Evolutionary conservation across 176 grass and related monocot species (phyloP).

Genomic region (Oryza australiensis): DNA sequence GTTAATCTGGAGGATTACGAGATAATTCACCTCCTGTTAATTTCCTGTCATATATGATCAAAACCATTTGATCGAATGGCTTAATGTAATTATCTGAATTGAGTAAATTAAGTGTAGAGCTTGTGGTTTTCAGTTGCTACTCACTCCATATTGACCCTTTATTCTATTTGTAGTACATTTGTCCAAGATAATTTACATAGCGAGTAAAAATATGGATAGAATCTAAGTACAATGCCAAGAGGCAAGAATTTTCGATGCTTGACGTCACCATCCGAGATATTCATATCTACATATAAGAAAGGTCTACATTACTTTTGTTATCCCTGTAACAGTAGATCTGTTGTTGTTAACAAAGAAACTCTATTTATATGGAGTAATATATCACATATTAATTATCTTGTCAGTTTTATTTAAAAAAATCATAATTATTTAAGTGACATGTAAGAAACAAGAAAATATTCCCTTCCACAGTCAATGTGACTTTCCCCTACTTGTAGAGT

Average conservation of each 20-base stretch:
- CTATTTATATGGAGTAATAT: too few species aligned
- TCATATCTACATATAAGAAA: not conserved
- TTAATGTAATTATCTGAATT: constrained; percentile 33
- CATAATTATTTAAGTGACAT: too few species aligned
- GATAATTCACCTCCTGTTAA: constrained; percentile 24
- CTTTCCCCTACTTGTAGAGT: not conserved
- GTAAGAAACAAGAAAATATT: fast-evolving
- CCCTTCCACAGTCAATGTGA: too few species aligned
- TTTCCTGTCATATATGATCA: constrained; percentile 27
- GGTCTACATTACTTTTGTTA: not conserved
- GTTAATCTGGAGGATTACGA: constrained; percentile 7
- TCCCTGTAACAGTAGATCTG: too few species aligned
- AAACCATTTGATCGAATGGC: constrained; percentile 18
- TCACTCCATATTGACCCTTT: not conserved
- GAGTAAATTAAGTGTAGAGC: constrained; percentile 8
- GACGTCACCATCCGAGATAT: not conserved
- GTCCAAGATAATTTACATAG: not conserved
- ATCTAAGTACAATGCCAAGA: not conserved
- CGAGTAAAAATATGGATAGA: not conserved
- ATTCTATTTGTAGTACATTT: constrained; percentile 9
- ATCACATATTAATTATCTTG: too few species aligned
- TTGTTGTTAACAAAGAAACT: too few species aligned
- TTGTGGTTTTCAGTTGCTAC: constrained; percentile 25
- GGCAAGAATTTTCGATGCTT: not conserved
- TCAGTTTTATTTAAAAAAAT: too few species aligned